A percentile compares a stretch with the other conserved stretches of the same genome.
These are phyloP conservation scores for Pythium periplocum DNA, from an alignment of 352 stramenopile genomes.

Conservation along the genomic window DNA sequence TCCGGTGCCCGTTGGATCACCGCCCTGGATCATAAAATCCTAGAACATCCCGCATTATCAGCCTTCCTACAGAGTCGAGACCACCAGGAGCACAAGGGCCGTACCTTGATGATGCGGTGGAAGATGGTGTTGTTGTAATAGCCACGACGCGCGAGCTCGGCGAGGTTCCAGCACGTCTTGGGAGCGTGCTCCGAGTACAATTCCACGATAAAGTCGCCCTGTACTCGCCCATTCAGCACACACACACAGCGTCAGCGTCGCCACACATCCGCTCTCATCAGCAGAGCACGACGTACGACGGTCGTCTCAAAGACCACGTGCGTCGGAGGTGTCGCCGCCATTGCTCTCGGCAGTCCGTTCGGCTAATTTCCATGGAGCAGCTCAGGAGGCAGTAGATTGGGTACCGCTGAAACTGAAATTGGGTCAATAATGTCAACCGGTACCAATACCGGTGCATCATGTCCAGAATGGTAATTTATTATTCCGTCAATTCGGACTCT, in stretches of 20 bases:
- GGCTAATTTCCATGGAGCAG: no score
- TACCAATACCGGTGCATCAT: no score
- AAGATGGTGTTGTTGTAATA: slow-evolving; percentile 97
- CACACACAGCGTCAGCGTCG: not conserved
- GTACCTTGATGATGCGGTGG: slow-evolving; percentile 91
- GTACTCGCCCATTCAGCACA: not conserved
- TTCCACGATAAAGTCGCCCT: slow-evolving; percentile 91
- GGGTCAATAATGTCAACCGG: no score
- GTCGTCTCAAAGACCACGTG: slow-evolving; percentile 85
- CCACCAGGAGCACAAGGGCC: no score
- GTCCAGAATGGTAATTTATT: no score
- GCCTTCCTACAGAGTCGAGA: no score
- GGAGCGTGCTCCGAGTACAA: slow-evolving; percentile 92
- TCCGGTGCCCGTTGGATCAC: slow-evolving; percentile 92
- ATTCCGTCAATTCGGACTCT: no score
- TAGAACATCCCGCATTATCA: slow-evolving; percentile 8
- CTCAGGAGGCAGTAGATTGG: no score
- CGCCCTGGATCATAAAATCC: slow-evolving; percentile 96
- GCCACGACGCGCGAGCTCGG: slow-evolving; percentile 85
- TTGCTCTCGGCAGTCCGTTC: no score
- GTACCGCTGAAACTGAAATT: no score
- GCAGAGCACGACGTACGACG: slow-evolving; percentile 39
- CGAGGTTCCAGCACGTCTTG: slow-evolving; percentile 91
- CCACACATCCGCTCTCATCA: slow-evolving; percentile 1
- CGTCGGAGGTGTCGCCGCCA: slow-evolving; percentile 28